Percentiles rank a stretch among this genome's conserved stretches.
These are phyloP conservation scores for Lepiota venenata DNA, from an alignment of 768 basidiomycete species.

Conservation along the genomic window DNA sequence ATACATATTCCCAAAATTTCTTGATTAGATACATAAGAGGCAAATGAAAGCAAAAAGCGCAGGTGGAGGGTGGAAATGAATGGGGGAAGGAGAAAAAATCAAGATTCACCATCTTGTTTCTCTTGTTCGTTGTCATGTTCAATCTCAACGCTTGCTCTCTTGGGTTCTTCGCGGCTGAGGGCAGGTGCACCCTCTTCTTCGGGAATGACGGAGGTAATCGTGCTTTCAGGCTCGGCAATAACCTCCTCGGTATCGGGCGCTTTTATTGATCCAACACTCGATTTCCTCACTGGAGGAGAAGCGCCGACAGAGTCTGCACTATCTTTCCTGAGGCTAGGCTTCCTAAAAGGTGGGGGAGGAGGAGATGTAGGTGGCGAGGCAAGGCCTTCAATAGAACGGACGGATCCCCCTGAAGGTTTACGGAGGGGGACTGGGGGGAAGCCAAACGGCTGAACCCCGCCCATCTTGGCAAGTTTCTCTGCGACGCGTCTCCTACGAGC, in stretches of 20 bases:
- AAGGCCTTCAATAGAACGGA: slow-evolving; percentile 4
- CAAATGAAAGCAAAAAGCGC: background rate
- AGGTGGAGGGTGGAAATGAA: background rate
- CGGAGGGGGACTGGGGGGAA: slow-evolving; percentile 25
- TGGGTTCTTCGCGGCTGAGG: slow-evolving; percentile 5
- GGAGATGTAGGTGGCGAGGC: slow-evolving; percentile 7
- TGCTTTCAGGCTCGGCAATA: background rate
- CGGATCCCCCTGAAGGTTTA: slow-evolving; percentile 16
- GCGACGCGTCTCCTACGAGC: slow-evolving; percentile 55
- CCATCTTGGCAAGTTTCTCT: slow-evolving; percentile 63
- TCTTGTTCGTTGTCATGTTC: slow-evolving; percentile 11
- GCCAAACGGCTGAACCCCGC: slow-evolving; percentile 62
- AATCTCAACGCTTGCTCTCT: slow-evolving; percentile 12
- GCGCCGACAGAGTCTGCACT: background rate
- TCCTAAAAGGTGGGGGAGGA: background rate
- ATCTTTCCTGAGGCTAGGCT: background rate
- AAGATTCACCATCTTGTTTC: slow-evolving; percentile 32
- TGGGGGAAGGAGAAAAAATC: slow-evolving; percentile 17
- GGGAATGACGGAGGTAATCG: slow-evolving; percentile 9
- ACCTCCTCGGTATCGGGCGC: background rate
- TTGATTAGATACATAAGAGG: background rate
- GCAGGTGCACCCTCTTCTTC: background rate
- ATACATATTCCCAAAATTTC: slow-evolving; percentile 7
- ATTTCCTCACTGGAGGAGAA: background rate
- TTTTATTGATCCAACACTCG: background rate